Conservation (phyloP, 371 early-diverging fungal genomes). For the Chytridiales sp. region DNA sequence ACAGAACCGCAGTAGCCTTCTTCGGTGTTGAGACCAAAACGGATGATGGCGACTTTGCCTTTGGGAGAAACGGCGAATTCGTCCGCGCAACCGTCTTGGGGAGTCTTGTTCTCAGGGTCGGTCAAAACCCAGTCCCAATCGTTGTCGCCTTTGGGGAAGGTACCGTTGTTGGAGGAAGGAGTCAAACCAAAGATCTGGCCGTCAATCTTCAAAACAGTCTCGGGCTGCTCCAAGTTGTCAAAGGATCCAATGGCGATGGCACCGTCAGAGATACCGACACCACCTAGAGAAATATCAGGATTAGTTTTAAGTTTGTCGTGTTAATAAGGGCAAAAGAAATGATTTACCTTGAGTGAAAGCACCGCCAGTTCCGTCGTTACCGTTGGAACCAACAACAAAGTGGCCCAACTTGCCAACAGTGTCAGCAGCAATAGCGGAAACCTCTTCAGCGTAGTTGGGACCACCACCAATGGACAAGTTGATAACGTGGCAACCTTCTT, state of each 20-base stretch:
- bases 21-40: no score
- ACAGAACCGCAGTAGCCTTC: conserved; percentile 9
- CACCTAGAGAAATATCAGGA: no score
- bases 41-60: conserved; percentile 22
- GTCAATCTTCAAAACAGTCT: neutral
- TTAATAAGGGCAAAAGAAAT: no score
- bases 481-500: conserved; percentile 60
- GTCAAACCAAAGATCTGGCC: neutral
- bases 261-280: conserved; percentile 19
- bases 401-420: conserved; percentile 9
- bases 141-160: conserved; percentile 1
- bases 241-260: no score
- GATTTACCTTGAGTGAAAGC: no score
- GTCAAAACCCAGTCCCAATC: no score
- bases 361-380: conserved; percentile 51
- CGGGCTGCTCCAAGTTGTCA: conserved; percentile 7
- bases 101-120: neutral
- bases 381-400: conserved; percentile 46
- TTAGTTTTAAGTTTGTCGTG: no score
- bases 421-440: no score
- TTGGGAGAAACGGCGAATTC: neutral
- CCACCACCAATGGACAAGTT: conserved; percentile 70
- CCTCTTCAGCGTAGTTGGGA: no score
- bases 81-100: conserved; percentile 9
- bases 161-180: neutral